Base-by-base conservation (phyloP, 1,139 yeast species). In the Lodderomyces margitis region DNA sequence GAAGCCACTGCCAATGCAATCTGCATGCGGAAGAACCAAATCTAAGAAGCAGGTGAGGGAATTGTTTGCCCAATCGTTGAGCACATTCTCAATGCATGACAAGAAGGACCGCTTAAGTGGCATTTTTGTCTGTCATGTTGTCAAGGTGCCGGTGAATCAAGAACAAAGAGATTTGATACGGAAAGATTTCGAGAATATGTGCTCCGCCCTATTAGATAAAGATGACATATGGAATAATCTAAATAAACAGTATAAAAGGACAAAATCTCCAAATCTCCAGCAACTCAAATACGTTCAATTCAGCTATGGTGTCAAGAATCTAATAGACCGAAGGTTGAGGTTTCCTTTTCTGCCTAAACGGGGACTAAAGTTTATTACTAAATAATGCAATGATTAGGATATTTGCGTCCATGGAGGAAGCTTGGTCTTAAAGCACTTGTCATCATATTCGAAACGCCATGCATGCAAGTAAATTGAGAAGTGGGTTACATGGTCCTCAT, bases 391-490 rank as follows among this genome's bases (percentile, higher is more conserved):
- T 23, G 21, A 16, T 35, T 39, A n/a, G 36, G 37, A 3, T 36
- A 30, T 36, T 9, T 31, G 10, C 39, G 57, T 49, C 81, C 81
- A 75, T 1, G 40, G 36, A 0, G 81, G 81, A 17, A 51, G 42
- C 2, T 54, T 57, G 0, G 78, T 64, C 34, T 59, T 52, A 47
- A 64, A 75, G 12, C 14, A 3, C 39, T 57, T 49, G 7, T 46
- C 33, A 8, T 40, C 39, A 35, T 38, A 43, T 5, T 41, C 27
- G 34, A 44, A 47, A 21, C 49, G 42, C 21, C 40, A 70, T 0
- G 88, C 82, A 64, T 83, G 89, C 38, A 83, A 57, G 73, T 76
- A 81, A 31, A 83, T 60, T 16, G 58, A 61, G 47, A 43, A 36
- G 19, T 41, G 33, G 12, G 25, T 31, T 6, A 23, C 34, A 30